phyloP scores from a whole-genome alignment of 345 rosid genomes.

The Schrenkiella parvula region DNA sequence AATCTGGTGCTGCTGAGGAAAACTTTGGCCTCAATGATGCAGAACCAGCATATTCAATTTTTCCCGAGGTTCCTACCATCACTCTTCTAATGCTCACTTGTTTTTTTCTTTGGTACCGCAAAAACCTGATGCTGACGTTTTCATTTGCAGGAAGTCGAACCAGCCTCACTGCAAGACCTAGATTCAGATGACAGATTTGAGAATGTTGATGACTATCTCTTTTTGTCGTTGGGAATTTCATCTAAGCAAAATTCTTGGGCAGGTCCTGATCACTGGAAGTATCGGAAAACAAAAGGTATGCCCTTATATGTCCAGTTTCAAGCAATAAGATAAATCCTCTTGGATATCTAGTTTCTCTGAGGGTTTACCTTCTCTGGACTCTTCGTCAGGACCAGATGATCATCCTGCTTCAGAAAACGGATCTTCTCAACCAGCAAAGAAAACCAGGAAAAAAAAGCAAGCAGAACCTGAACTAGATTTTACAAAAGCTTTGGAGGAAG shows the following conservation, averaged over 20 bases:
- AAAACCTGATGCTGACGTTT: not conserved
- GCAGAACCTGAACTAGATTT: conserved; percentile 69
- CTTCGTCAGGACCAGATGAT: conserved; percentile 46
- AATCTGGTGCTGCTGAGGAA: conserved; percentile 42
- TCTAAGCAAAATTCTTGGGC: conserved; percentile 91
- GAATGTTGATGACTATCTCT: conserved; percentile 58
- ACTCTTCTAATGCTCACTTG: not conserved
- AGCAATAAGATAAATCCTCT: not conserved
- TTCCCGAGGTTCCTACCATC: conserved; percentile 49
- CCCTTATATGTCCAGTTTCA: conserved; percentile 2
- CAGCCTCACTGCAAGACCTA: conserved; percentile 35
- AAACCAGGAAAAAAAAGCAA: conserved; percentile 59
- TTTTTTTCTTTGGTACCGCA: not conserved
- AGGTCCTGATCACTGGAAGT: conserved; percentile 97
- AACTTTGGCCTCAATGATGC: conserved; percentile 33
- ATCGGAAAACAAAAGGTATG: conserved; percentile 63
- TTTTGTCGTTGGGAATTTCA: conserved; percentile 58
- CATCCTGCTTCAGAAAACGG: conserved; percentile 44
- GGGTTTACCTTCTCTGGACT: conserved; percentile 6
- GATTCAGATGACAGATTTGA: conserved; percentile 54
- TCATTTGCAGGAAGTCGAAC: conserved; percentile 52
- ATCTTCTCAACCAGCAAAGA: conserved; percentile 48
- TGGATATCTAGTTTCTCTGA: not conserved
- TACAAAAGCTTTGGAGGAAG: conserved; percentile 66
- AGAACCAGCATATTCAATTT: conserved; percentile 45